These are phyloP conservation scores for Chaetomiaceae sp. DNA, from an alignment of 2,329 filamentous ascomycete species.

Conservation along the genomic window DNA sequence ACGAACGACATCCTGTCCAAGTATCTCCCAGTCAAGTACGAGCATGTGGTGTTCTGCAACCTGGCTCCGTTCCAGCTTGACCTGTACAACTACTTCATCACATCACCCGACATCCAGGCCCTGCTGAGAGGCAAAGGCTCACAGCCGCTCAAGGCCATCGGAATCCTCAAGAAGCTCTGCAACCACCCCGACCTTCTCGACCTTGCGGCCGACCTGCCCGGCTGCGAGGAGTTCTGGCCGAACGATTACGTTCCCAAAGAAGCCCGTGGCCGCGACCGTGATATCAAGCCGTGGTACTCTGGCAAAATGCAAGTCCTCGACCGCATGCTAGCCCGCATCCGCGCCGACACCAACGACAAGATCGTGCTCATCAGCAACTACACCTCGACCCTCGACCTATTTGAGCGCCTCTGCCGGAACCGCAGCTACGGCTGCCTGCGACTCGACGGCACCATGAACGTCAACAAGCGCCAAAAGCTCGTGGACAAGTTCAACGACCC, in stretches of 20 bases:
- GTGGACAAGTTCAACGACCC: constrained; percentile 98
- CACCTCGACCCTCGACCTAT: constrained; percentile 91
- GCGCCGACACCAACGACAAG: constrained; percentile 95
- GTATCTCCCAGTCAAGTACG: constrained; percentile 96
- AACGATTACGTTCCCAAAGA: constrained; percentile 88
- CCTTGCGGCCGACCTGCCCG: constrained; percentile 76
- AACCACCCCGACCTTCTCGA: constrained; percentile 94
- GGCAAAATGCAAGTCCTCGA: constrained; percentile 99
- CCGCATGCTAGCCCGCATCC: constrained; percentile 92
- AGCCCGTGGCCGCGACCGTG: constrained; percentile 78
- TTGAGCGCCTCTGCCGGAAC: constrained; percentile 81
- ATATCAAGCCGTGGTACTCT: constrained; percentile 92
- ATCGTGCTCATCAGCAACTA: constrained; percentile 99
- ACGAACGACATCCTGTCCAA: constrained; percentile 98
- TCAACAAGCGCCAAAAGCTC: constrained; percentile 93
- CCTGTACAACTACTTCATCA: constrained; percentile 96
- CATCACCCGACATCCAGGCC: constrained; percentile 89
- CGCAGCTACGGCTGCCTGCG: constrained; percentile 81
- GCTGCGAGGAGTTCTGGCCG: constrained; percentile 75
- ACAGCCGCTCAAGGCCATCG: constrained; percentile 93
- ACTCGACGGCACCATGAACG: constrained; percentile 95
- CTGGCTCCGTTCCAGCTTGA: constrained; percentile 87
- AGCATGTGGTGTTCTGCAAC: constrained; percentile 98
- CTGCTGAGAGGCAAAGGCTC: constrained; percentile 89
- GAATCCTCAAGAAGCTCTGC: constrained; percentile 94